A percentile compares a stretch with the other conserved stretches of the same genome.
phyloP scores from a whole-genome alignment of 495 filamentous ascomycete genomes.

The Penicillium roqueforti region DNA sequence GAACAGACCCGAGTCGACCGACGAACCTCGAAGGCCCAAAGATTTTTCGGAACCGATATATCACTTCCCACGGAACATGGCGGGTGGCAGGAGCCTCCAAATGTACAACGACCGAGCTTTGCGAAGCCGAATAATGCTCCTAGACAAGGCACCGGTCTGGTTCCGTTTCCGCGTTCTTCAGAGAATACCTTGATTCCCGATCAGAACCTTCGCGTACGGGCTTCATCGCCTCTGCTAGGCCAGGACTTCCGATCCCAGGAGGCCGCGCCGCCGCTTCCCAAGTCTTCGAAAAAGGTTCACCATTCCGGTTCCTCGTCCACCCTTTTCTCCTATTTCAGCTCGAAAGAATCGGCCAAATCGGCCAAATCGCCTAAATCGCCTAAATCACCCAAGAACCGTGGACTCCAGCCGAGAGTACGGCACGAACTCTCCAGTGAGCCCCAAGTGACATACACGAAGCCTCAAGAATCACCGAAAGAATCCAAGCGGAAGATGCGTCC shows the following conservation, averaged over 20 bases:
- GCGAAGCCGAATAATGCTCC: slow-evolving; percentile 24
- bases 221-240: slow-evolving; percentile 43
- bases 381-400: slow-evolving; percentile 15
- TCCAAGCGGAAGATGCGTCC: slow-evolving; percentile 42
- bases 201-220: slow-evolving; percentile 38
- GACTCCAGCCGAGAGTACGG: slow-evolving; percentile 23
- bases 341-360: slow-evolving; percentile 22
- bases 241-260: slow-evolving; percentile 33
- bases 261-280: slow-evolving; percentile 22
- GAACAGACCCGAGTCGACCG: slow-evolving; percentile 20
- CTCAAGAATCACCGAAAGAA: slow-evolving; percentile 28
- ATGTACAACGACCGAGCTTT: slow-evolving; percentile 27
- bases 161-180: slow-evolving; percentile 24
- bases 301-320: slow-evolving; percentile 36
- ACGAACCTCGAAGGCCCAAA: slow-evolving; percentile 34
- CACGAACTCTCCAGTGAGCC: slow-evolving; percentile 23
- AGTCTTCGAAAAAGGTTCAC: slow-evolving; percentile 32
- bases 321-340: slow-evolving; percentile 36
- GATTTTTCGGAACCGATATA: slow-evolving; percentile 37
- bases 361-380: slow-evolving; percentile 23
- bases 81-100: slow-evolving; percentile 20
- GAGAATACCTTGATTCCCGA: slow-evolving; percentile 19
- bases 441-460: slow-evolving; percentile 23
- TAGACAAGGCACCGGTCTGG: slow-evolving; percentile 22
- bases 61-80: slow-evolving; percentile 22